phyloP scores from a whole-genome alignment of 129 eudicot species.

The Flaveria linearis region DNA sequence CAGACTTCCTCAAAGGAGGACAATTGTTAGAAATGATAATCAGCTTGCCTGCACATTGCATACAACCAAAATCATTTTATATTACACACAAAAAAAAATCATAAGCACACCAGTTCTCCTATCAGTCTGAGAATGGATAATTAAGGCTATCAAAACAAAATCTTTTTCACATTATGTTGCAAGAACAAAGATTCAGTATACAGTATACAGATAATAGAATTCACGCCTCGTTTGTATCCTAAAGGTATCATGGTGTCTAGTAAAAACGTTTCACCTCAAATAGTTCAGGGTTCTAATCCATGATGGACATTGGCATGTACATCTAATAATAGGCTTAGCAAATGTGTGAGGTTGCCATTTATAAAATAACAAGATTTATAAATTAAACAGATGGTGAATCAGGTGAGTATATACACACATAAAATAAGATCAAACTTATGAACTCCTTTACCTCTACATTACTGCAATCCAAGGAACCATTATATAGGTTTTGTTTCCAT shows the following conservation, averaged over 20 bases:
- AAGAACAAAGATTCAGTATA: not conserved
- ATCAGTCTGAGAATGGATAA: too few species aligned
- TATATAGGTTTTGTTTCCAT: not conserved
- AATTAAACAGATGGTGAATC: not conserved
- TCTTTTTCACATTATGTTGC: not conserved
- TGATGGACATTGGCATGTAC: too few species aligned
- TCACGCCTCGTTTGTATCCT: too few species aligned
- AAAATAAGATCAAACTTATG: not conserved
- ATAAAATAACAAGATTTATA: not conserved
- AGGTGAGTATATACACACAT: not conserved
- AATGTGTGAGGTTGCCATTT: too few species aligned
- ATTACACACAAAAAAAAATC: not conserved
- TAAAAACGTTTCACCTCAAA: too few species aligned
- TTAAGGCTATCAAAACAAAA: not conserved
- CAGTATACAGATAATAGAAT: too few species aligned
- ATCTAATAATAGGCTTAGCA: too few species aligned
- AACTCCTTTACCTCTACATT: not conserved
- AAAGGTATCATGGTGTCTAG: too few species aligned
- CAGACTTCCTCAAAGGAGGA: constrained; percentile 63
- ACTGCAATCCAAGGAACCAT: not conserved
- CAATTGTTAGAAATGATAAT: constrained; percentile 51
- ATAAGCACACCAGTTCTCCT: not conserved
- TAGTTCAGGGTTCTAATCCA: too few species aligned
- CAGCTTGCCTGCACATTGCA: constrained; percentile 34
- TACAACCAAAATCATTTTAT: not conserved